Percentiles rank a stretch among this genome's conserved stretches.
Evolutionary conservation across 768 basidiomycete genomes (phyloP).

Genomic region (Mycena rebaudengoi): DNA sequence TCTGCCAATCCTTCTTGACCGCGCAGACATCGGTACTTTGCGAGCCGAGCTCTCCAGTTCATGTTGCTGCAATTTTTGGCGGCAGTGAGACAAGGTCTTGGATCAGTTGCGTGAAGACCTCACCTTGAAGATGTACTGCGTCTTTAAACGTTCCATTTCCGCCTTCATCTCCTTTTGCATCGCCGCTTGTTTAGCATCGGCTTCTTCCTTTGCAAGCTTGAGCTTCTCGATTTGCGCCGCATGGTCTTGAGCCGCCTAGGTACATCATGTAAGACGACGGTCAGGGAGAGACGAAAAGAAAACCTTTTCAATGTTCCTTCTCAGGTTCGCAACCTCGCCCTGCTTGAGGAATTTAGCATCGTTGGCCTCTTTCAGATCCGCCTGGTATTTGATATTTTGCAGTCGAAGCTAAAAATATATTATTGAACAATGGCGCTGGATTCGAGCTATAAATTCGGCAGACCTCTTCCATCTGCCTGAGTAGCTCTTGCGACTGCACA

Average conservation of each 20-base stretch:
- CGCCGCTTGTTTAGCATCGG: slow-evolving; percentile 61
- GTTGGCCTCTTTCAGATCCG: slow-evolving; percentile 54
- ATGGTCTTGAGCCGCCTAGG: slow-evolving; percentile 67
- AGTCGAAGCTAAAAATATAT: slow-evolving; percentile 54
- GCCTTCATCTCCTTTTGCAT: slow-evolving; percentile 70
- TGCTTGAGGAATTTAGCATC: slow-evolving; percentile 66
- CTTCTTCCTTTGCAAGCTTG: slow-evolving; percentile 67
- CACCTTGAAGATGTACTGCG: slow-evolving; percentile 76
- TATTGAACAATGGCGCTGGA: slow-evolving; percentile 19
- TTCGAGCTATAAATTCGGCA: slow-evolving; percentile 23
- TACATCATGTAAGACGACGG: slow-evolving; percentile 4
- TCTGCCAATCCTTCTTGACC: slow-evolving; percentile 47
- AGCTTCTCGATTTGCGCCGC: slow-evolving; percentile 62
- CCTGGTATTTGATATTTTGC: slow-evolving; percentile 56
- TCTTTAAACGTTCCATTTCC: slow-evolving; percentile 75
- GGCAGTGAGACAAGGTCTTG: too few relatives aligned
- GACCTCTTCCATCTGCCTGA: slow-evolving; percentile 58
- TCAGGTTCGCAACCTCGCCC: slow-evolving; percentile 74
- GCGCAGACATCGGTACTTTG: slow-evolving; percentile 56
- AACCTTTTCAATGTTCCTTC: slow-evolving; percentile 77
- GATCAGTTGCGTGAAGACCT: slow-evolving; percentile 29
- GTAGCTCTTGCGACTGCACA: slow-evolving; percentile 24
- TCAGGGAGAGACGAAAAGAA: not conserved
- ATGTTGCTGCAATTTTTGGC: slow-evolving; percentile 66
- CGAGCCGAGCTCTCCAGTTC: slow-evolving; percentile 67